Evolutionary conservation across 176 grass and related monocot species (phyloP).

Genomic region (Ananas comosus): DNA sequence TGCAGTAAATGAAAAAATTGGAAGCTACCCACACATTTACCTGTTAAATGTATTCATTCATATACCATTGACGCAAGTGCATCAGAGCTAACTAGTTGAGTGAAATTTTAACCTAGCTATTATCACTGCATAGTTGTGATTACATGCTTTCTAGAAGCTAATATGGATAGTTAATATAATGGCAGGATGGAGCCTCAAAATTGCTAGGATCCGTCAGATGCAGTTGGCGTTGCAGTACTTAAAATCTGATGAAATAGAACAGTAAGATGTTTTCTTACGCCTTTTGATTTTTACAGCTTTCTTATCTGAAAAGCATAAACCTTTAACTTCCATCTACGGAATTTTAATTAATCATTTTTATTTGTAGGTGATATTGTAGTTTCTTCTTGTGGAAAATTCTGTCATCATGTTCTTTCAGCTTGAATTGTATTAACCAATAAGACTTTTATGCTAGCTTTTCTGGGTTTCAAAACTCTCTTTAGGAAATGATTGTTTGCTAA

Average conservation of each 20-base stretch:
- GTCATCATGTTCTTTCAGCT: neutral
- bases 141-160: neutral
- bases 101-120: neutral
- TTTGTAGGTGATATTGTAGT: neutral
- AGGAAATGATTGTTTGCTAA: too few relatives aligned
- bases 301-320: neutral
- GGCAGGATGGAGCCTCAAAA: constrained; percentile 82
- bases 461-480: too few relatives aligned
- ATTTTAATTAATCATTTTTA: neutral
- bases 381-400: neutral
- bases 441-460: neutral
- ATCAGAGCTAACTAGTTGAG: neutral
- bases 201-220: constrained; percentile 74
- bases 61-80: constrained; percentile 3
- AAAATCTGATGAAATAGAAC: constrained; percentile 62
- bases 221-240: constrained; percentile 76
- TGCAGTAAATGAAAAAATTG: too few relatives aligned
- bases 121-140: neutral
- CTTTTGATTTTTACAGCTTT: constrained; percentile 9
- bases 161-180: constrained; percentile 31
- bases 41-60: neutral
- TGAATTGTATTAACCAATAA: neutral
- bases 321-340: neutral
- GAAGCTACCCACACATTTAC: too few relatives aligned
- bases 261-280: constrained; percentile 55